Conservation (phyloP, 2,329 filamentous ascomycete species). For the Nannizziopsis arthrosporioides region DNA sequence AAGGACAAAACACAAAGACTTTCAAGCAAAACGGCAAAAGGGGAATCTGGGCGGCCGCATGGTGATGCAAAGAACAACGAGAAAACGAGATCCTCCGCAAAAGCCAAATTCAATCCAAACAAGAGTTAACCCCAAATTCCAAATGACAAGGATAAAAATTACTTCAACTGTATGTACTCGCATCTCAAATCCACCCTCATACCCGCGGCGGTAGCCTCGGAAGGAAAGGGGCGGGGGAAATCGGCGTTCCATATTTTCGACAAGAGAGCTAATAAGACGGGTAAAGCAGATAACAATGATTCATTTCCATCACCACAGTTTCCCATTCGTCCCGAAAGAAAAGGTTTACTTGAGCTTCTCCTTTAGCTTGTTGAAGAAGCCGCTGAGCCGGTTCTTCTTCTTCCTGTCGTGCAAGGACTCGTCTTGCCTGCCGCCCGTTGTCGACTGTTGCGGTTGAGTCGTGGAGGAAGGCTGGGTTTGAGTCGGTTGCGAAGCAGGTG, state of each 20-base stretch:
- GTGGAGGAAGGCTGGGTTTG: slow-evolving; percentile 10
- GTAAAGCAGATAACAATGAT: no score
- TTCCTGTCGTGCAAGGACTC: slow-evolving; percentile 43
- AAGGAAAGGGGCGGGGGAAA: no score
- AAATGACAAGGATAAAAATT: no score
- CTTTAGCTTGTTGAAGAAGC: slow-evolving; percentile 47
- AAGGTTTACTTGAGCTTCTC: slow-evolving; percentile 40
- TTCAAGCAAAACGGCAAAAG: background rate
- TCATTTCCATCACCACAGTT: background rate
- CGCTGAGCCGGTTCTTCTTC: slow-evolving; percentile 55
- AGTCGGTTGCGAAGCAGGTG: slow-evolving; percentile 8
- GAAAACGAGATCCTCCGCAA: slow-evolving; percentile 2
- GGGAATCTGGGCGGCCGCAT: slow-evolving; percentile 5
- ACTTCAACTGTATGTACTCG: no score
- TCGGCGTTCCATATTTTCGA: no score
- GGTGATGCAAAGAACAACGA: slow-evolving; percentile 3
- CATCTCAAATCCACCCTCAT: no score
- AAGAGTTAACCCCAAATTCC: no score
- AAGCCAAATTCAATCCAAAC: background rate
- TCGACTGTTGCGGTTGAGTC: slow-evolving; percentile 12
- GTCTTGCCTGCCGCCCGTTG: slow-evolving; percentile 15
- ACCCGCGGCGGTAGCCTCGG: no score
- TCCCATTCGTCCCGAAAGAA: background rate
- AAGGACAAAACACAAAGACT: background rate
- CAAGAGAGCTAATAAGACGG: no score